Base-by-base conservation (phyloP, 2,329 filamentous ascomycete species). In the Calonectria naviculata region DNA sequence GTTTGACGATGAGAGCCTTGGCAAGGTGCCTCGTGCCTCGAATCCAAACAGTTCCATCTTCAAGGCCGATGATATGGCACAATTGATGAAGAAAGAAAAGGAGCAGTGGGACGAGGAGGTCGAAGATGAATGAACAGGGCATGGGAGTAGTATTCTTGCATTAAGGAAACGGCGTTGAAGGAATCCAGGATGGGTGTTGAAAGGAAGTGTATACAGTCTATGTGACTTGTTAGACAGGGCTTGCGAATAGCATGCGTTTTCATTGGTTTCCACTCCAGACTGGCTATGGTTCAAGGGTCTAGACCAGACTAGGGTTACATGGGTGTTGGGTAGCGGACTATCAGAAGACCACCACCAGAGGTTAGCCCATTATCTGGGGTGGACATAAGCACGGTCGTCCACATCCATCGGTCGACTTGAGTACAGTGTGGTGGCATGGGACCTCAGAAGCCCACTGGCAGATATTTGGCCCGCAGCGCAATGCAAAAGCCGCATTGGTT, bases 101-200 rank as follows among this genome's bases (percentile, higher is more conserved):
- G 94, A 97, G 80, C 89, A 91, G 38, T 96, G 94, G 93, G 94
- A 94, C 76, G 93, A 94, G 76, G 94, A 94, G 76, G 92, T 92
- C 72, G 93, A 95, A 73, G 93, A 92, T 71, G 88, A 90, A 73
- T 88, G 84, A 76, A 28, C 9, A 26, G 34, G 17, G 19, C 17
- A 12, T n/a, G 24, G 34, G 36, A 58, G 21, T 36, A 24, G 17
- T 58, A 19, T 28, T 52, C 26, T 49, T 67, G 65, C 34, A 68
- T 34, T 67, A 52, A 36, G n/a, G 58, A 28, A 67, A 68, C 61
- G 74, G 75, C 74, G 75, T 75, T 74, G 63, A 36, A 61, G 60
- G 70, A 52, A 70, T 28, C 46, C 29, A 42, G 58, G 64, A 29
- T 21, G n/a, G 64, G 73, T 73, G 67, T 74, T 74, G 56, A 26